phyloP scores from a whole-genome alignment of 768 basidiomycete species.

The Pisolithus orientalis region DNA sequence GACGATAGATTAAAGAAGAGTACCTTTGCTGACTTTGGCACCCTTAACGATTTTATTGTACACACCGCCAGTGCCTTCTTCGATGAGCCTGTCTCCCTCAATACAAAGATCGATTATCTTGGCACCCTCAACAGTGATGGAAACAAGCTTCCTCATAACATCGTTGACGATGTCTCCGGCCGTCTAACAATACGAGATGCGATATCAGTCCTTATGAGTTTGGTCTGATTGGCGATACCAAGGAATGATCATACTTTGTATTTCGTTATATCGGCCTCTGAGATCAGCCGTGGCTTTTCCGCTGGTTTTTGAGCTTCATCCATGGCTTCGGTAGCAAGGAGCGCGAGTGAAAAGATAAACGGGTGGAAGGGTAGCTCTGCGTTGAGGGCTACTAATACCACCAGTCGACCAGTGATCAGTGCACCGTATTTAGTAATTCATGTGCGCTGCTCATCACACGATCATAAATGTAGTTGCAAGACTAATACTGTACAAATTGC shows the following conservation, averaged over 20 bases:
- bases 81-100: slow-evolving; percentile 91
- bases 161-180: slow-evolving; percentile 87
- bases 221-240: slow-evolving; percentile 10
- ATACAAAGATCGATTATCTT: slow-evolving; percentile 86
- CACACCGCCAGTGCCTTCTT: slow-evolving; percentile 74
- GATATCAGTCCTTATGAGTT: slow-evolving; percentile 8
- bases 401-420: background rate
- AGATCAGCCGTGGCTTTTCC: slow-evolving; percentile 50
- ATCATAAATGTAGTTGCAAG: slow-evolving; percentile 8
- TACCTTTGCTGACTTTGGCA: slow-evolving; percentile 83
- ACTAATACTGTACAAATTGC: slow-evolving; percentile 25
- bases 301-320: slow-evolving; percentile 45
- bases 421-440: slow-evolving; percentile 22
- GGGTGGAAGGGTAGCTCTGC: background rate
- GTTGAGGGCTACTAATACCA: background rate
- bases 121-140: slow-evolving; percentile 70
- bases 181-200: slow-evolving; percentile 40
- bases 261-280: slow-evolving; percentile 76
- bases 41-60: slow-evolving; percentile 91
- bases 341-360: background rate
- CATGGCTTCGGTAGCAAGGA: slow-evolving; percentile 34
- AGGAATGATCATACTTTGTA: slow-evolving; percentile 57
- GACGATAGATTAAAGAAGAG: slow-evolving; percentile 12
- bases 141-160: slow-evolving; percentile 81
- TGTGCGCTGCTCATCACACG: background rate